These are phyloP conservation scores for Phoma sp. DNA, from an alignment of 2,329 filamentous ascomycete genomes.

Conservation along the genomic window DNA sequence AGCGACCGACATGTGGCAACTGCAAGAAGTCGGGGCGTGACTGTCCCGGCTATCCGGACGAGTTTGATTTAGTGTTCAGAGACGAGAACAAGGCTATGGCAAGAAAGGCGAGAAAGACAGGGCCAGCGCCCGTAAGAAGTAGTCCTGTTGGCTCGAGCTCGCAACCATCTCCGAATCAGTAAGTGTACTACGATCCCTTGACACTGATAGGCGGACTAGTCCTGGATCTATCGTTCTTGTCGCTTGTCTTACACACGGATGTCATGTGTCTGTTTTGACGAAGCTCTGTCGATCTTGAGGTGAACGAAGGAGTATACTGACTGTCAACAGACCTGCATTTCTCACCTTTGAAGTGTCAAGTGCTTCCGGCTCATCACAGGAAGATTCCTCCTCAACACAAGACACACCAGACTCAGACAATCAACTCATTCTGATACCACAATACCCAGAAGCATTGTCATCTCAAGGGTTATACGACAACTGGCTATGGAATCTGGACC, in stretches of 20 bases:
- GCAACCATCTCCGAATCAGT: constrained; percentile 41
- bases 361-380: background rate
- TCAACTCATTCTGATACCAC: constrained; percentile 31
- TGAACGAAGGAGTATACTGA: background rate
- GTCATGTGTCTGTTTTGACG: no score
- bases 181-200: constrained; percentile 10
- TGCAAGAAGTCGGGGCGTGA: constrained; percentile 41
- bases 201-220: background rate
- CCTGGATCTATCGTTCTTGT: background rate
- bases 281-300: no score
- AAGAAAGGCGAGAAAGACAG: constrained; percentile 61
- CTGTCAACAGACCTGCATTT: background rate
- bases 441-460: constrained; percentile 14
- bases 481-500: constrained; percentile 40
- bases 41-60: constrained; percentile 58
- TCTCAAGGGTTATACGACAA: constrained; percentile 31
- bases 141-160: constrained; percentile 29
- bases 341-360: constrained; percentile 5
- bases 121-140: constrained; percentile 23
- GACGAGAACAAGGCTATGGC: constrained; percentile 74
- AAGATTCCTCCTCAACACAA: background rate
- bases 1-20: constrained; percentile 44
- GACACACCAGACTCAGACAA: constrained; percentile 10
- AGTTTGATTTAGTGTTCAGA: constrained; percentile 74
- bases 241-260: no score